A percentile compares a stretch with the other conserved stretches of the same genome.
Evolutionary conservation across 805 yeast species (phyloP).

Genomic region (Suhomyces emberorum): DNA sequence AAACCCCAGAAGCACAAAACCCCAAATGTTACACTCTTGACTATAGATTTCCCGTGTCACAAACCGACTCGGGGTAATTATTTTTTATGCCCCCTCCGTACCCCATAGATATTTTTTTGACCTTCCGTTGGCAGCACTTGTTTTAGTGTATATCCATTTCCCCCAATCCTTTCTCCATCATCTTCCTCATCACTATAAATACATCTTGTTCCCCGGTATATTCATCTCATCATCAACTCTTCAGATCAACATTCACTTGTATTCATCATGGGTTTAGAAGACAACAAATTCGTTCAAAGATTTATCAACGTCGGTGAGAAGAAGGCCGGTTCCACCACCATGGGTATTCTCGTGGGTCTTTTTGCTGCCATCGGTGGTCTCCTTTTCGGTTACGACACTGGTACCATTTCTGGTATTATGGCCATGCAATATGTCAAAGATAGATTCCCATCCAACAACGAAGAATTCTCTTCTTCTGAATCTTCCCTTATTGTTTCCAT

Average conservation of each 20-base stretch:
- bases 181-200: slow-evolving; percentile 4
- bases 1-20: too few relatives aligned
- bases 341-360: slow-evolving; percentile 39
- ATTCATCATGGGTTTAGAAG: slow-evolving; percentile 37
- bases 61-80: background rate
- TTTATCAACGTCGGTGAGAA: slow-evolving; percentile 46
- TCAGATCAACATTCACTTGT: slow-evolving; percentile 1
- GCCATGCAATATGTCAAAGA: slow-evolving; percentile 36
- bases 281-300: slow-evolving; percentile 26
- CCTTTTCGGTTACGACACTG: slow-evolving; percentile 42
- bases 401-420: slow-evolving; percentile 41
- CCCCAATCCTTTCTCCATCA: background rate
- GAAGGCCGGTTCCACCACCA: slow-evolving; percentile 42
- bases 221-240: slow-evolving; percentile 4
- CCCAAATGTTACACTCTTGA: too few relatives aligned
- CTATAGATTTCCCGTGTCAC: background rate
- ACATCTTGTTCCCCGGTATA: background rate
- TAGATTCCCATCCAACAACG: slow-evolving; percentile 18
- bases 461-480: slow-evolving; percentile 18
- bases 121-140: too few relatives aligned
- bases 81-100: slow-evolving; percentile 1
- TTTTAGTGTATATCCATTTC: too few relatives aligned
- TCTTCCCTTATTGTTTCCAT: slow-evolving; percentile 26
- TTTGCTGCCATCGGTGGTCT: slow-evolving; percentile 43
- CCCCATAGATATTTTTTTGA: background rate